These are phyloP conservation scores for Botryosphaeria agaves DNA, from an alignment of 2,329 filamentous ascomycete species.

Conservation along the genomic window DNA sequence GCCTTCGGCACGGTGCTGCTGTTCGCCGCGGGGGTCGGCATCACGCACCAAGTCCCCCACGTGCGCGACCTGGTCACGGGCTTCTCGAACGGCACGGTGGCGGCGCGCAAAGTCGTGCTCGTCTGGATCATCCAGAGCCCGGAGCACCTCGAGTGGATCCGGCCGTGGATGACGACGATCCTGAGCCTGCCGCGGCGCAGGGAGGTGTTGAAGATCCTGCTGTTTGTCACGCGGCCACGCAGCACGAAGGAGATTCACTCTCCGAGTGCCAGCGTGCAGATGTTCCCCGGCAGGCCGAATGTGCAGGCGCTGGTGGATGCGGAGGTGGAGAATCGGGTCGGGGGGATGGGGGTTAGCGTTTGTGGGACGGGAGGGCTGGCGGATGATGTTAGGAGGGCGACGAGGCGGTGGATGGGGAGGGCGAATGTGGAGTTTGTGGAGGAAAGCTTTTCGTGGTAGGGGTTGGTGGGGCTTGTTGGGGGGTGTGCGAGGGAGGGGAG, in stretches of 20 bases:
- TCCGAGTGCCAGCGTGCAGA: conserved; percentile 65
- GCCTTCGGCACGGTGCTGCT: conserved; percentile 87
- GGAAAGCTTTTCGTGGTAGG: conserved; percentile 58
- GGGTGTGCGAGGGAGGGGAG: background rate
- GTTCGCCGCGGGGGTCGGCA: conserved; percentile 83
- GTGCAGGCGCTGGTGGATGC: conserved; percentile 60
- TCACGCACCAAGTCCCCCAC: conserved; percentile 88
- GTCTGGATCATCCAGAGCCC: conserved; percentile 88
- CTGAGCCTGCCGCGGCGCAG: conserved; percentile 64
- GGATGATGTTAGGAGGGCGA: conserved; percentile 55
- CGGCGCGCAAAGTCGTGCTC: conserved; percentile 64
- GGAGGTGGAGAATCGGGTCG: conserved; percentile 67
- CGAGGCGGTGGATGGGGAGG: conserved; percentile 44
- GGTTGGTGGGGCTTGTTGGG: conserved; percentile 1
- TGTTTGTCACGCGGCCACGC: conserved; percentile 80
- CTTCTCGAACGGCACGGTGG: conserved; percentile 52
- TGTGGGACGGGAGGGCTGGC: conserved; percentile 59
- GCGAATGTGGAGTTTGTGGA: conserved; percentile 63
- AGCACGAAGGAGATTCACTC: conserved; percentile 68
- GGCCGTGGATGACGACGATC: conserved; percentile 78
- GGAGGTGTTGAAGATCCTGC: conserved; percentile 67
- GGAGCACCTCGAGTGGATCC: conserved; percentile 83
- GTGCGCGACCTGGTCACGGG: conserved; percentile 45
- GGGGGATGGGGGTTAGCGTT: conserved; percentile 75
- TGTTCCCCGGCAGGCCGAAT: conserved; percentile 82